A percentile compares a stretch with the other conserved stretches of the same genome.
phyloP scores from a whole-genome alignment of 768 basidiomycete genomes.

The Hebeloma cylindrosporum region DNA sequence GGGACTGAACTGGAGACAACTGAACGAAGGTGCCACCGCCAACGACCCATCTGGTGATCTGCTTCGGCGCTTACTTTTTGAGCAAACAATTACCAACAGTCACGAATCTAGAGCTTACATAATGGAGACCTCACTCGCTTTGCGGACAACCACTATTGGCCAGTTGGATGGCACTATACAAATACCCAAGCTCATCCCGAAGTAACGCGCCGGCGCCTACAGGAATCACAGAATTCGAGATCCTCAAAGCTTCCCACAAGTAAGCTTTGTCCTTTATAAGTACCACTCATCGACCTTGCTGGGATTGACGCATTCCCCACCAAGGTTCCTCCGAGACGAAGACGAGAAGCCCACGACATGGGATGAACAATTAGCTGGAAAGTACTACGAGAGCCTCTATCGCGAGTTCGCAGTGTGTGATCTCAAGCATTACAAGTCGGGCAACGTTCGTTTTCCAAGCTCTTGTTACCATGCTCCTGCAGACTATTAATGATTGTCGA shows the following conservation, averaged over 20 bases:
- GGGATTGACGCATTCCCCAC: conserved; percentile 3
- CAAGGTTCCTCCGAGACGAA: conserved; percentile 82
- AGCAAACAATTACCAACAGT: too few relatives aligned
- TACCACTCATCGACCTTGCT: conserved; percentile 5
- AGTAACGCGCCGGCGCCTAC: conserved; percentile 25
- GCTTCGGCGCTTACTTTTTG: too few relatives aligned
- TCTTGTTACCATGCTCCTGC: background rate
- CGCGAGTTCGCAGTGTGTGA: conserved; percentile 93
- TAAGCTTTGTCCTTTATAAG: conserved; percentile 23
- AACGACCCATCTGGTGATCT: too few relatives aligned
- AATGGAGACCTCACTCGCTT: too few relatives aligned
- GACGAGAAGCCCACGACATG: conserved; percentile 52
- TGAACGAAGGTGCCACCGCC: too few relatives aligned
- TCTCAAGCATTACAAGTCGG: conserved; percentile 93
- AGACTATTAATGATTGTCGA: conserved; percentile 2
- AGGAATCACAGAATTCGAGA: conserved; percentile 67
- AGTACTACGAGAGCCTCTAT: conserved; percentile 87
- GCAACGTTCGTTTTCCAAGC: conserved; percentile 56
- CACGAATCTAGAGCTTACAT: too few relatives aligned
- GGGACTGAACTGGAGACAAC: too few relatives aligned
- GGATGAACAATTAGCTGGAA: conserved; percentile 84
- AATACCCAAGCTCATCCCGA: conserved; percentile 33
- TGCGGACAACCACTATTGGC: too few relatives aligned
- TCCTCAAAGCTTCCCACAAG: conserved; percentile 74
- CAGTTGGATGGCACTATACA: conserved; percentile 43